Conservation (phyloP, 225 moss, liverwort and hornwort genomes). For the Ulota crispa region DNA sequence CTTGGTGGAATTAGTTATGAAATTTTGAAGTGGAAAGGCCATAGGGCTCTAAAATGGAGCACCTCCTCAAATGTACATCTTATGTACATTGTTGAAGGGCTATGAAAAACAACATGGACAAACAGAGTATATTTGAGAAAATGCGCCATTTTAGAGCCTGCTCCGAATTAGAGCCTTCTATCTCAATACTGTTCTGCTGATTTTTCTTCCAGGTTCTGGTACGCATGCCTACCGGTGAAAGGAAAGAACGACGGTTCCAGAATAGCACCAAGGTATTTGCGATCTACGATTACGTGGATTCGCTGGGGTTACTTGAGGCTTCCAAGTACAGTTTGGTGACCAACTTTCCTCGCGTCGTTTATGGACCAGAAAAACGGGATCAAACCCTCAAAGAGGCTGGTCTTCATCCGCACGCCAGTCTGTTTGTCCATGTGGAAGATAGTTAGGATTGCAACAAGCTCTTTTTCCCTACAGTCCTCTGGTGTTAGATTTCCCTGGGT, state of each 20-base stretch:
- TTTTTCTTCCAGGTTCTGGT: slow-evolving; percentile 68
- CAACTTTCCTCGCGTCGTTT: slow-evolving; percentile 88
- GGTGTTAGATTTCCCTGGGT: slow-evolving; percentile 29
- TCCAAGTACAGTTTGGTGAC: slow-evolving; percentile 86
- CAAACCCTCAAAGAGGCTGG: slow-evolving; percentile 76
- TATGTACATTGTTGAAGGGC: too few species aligned
- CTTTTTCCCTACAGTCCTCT: slow-evolving; percentile 8
- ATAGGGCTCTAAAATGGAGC: too few species aligned
- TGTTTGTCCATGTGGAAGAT: slow-evolving; percentile 88
- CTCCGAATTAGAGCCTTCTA: too few species aligned
- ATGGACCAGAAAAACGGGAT: slow-evolving; percentile 81
- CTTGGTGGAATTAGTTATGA: too few species aligned
- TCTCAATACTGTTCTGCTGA: slow-evolving; percentile 6
- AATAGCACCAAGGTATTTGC: slow-evolving; percentile 64
- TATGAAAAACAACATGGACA: too few species aligned
- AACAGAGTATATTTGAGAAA: too few species aligned
- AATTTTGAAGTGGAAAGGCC: too few species aligned
- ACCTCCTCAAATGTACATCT: too few species aligned
- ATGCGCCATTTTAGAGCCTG: too few species aligned
- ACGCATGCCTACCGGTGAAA: slow-evolving; percentile 88
- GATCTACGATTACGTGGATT: slow-evolving; percentile 93
- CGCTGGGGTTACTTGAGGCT: slow-evolving; percentile 73
- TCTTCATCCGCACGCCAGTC: slow-evolving; percentile 92
- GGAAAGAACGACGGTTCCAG: slow-evolving; percentile 88
- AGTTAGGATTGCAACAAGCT: slow-evolving; percentile 44